Evolutionary conservation across 257 asterid species (phyloP).

Genomic region (Solanum pennellii): DNA sequence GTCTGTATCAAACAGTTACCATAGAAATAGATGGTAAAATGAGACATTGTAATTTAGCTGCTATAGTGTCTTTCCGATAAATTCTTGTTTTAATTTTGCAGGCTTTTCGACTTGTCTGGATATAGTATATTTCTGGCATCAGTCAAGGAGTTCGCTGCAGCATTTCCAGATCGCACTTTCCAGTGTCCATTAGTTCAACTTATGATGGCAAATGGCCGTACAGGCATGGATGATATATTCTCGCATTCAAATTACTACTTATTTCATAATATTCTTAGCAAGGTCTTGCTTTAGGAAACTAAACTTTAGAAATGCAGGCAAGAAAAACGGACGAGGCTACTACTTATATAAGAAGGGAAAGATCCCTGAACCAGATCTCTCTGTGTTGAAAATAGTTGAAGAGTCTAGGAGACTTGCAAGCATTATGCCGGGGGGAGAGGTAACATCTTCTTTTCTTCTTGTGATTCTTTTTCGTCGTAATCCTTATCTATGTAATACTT

Average conservation of each 20-base stretch:
- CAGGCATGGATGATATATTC: background rate
- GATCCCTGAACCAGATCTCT: background rate
- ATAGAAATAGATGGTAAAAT: background rate
- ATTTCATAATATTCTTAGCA: background rate
- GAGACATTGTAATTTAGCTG: background rate
- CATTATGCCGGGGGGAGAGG: background rate
- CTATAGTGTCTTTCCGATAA: background rate
- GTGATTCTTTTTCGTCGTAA: background rate
- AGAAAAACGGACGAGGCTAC: slow-evolving; percentile 1
- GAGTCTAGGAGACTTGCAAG: background rate
- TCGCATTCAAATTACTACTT: background rate
- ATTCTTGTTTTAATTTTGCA: background rate
- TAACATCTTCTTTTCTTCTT: background rate
- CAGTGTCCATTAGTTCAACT: background rate
- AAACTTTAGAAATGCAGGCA: background rate
- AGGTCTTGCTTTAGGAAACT: background rate
- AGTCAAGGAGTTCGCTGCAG: background rate
- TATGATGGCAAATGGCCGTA: background rate
- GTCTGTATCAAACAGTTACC: background rate
- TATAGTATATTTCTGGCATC: background rate
- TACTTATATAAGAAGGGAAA: slow-evolving; percentile 1
- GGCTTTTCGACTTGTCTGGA: background rate
- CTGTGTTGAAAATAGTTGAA: background rate
- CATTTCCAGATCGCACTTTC: slow-evolving; percentile 1
- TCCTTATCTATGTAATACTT: background rate